Evolutionary conservation across 805 yeast species (phyloP), one percentile per base, ranked within the genome.

Genomic region (Nakazawaea populi): DNA sequence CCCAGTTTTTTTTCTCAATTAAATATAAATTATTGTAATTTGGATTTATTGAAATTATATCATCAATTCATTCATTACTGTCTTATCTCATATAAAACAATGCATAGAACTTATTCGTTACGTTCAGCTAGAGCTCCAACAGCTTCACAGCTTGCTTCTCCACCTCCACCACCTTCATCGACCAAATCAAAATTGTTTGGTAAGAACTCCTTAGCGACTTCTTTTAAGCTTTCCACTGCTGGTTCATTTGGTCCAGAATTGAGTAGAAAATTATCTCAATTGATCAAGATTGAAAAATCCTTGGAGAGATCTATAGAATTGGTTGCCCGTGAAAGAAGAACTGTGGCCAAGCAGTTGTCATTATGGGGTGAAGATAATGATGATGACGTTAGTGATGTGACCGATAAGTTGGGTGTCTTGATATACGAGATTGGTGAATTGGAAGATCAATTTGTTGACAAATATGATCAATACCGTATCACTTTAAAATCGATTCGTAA

Each of bases 71-170:
- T 12, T n/a, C 8, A 30, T 8, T 18, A 32, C n/a, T 18, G 34
- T 12, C 14, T 27, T 31, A 1, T 18, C 24, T 18, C 6, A 12
- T 14, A 41, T 24, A n/a, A 40, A 36, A 71, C 46, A 58, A 94
- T 94, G 99, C 97, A 92, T 80, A 87, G 97, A 85, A 92, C 99
- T 47, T 94, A 94, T 74, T 92, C 99, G 36, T 79, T 92, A 73
- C 90, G 99, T 82, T 84, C 90, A 62, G 70, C 85, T 51, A 87
- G 96, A 72, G 98, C 97, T 39, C 99, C 99, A 55, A 91, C 99
- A 52, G 98, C 98, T 54, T 82, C 96, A 58, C 97, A 92, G 73
- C 72, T 92, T 72, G 91, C 86, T 68, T 79, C 87, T 47, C 97
- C 98, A 35, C 92, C 96, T 51, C 98, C 98, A 45, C 98, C 97